phyloP scores from a whole-genome alignment of 805 yeast species.

The Kuraishia ogatae region DNA sequence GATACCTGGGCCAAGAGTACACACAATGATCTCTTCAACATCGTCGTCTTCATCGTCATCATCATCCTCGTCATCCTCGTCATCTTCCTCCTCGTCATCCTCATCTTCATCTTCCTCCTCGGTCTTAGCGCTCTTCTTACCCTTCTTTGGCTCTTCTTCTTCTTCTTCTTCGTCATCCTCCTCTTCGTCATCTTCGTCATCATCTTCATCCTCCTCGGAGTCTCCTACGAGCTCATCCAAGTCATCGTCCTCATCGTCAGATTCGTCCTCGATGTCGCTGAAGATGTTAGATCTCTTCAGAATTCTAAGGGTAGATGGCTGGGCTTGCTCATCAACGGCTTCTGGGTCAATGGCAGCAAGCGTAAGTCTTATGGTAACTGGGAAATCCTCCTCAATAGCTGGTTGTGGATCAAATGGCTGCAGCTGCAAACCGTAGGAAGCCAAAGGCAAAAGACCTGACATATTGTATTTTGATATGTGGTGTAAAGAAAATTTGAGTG shows the following conservation, averaged over 20 bases:
- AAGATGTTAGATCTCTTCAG: constrained; percentile 55
- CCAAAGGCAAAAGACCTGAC: constrained; percentile 74
- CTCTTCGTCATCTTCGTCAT: constrained; percentile 20
- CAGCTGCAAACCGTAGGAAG: constrained; percentile 79
- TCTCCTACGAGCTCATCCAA: constrained; percentile 36
- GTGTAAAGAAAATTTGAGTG: background rate
- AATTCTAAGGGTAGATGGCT: constrained; percentile 85
- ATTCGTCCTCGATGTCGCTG: constrained; percentile 36
- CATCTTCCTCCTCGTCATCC: constrained; percentile 41
- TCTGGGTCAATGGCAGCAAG: constrained; percentile 95
- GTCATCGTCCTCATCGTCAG: constrained; percentile 34
- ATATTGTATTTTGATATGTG: constrained; percentile 21
- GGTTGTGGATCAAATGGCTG: constrained; percentile 84
- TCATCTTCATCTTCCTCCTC: constrained; percentile 26
- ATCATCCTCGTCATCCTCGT: constrained; percentile 46
- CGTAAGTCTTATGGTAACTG: constrained; percentile 84
- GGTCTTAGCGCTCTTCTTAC: constrained; percentile 16
- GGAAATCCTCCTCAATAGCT: constrained; percentile 79
- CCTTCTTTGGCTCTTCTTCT: constrained; percentile 23
- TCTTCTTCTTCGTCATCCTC: constrained; percentile 25
- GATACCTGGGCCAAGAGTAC: constrained; percentile 82
- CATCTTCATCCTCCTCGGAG: constrained; percentile 20
- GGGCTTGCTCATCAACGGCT: constrained; percentile 68
- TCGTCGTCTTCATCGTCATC: constrained; percentile 63
- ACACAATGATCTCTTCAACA: constrained; percentile 74